Base-by-base conservation (phyloP, 78 protist genomes). In the Salpingoeca rosetta region DNA sequence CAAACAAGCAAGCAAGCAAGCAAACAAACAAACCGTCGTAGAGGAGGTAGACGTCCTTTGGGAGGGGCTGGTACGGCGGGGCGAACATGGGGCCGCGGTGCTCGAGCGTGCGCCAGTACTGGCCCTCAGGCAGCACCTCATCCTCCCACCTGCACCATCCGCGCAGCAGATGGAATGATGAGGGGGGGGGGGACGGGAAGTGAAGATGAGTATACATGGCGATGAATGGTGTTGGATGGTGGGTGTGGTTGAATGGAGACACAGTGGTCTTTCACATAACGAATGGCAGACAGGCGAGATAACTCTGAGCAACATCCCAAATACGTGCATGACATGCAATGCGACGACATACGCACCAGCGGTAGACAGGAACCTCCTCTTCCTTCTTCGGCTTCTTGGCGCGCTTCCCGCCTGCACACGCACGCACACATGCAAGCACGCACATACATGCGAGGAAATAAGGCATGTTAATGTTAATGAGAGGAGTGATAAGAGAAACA, bases 71-170 rank as follows among this genome's bases (percentile, higher is more conserved):
- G 79, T 97, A 97, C 25, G 88, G 84, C 11, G 97, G 97, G 36
- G 99, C 93, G 83, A 97, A 95, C 26, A 95, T 39, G 28, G 93
- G 95, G 35, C 98, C 98, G 40, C 76, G 86, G 80, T 96, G 98
- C 41, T 87, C 84, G 31, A 97, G 89, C 27, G 97, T 93, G 75
- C 74, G 84, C 97, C 98, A 94, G 78, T 90, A 81, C 38, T 57
- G 41, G 10, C 42, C 84, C 37, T 39, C 81, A 28, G 82, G 76
- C 65, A 51, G 86, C 42, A 80, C 80, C 40, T 83, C 90, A n/a
- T 76, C 81, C 43, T 2, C 3, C 81, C 51, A 76, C 81, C 7
- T 38, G 81, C 17, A 12, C 78, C 2, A 31, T 31, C 75, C 75
- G n/a, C 26, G 36, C 10, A 3, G 10, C 31, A 65, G 10, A 31